phyloP scores from a whole-genome alignment of 371 early-diverging fungal genomes.

The Blakeslea trispora region DNA sequence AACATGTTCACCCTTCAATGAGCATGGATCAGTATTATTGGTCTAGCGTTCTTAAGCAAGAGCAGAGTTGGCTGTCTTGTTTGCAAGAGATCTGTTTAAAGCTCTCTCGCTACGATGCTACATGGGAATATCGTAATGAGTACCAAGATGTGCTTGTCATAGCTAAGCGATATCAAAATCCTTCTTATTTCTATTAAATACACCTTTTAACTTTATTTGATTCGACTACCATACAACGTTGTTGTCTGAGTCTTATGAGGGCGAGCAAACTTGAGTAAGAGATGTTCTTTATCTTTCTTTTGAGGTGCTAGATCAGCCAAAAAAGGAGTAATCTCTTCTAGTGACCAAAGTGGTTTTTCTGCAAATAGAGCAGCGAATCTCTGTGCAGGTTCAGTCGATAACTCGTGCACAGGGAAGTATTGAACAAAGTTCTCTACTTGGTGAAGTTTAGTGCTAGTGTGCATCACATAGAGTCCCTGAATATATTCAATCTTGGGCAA shows the following conservation, averaged over 20 bases:
- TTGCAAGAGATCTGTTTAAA: slow-evolving; percentile 28
- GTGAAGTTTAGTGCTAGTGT: slow-evolving; percentile 23
- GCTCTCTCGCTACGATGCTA: slow-evolving; percentile 35
- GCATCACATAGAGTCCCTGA: slow-evolving; percentile 28
- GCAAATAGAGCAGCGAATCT: slow-evolving; percentile 57
- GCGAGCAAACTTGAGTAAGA: slow-evolving; percentile 53
- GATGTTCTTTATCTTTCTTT: slow-evolving; percentile 48
- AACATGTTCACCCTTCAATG: neutral
- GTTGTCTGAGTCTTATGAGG: slow-evolving; percentile 26
- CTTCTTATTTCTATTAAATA: neutral
- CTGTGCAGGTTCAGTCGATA: slow-evolving; percentile 54
- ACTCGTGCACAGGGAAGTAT: slow-evolving; percentile 49
- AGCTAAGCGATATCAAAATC: slow-evolving; percentile 30
- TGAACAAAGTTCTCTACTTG: slow-evolving; percentile 36
- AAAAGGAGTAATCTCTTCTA: slow-evolving; percentile 54
- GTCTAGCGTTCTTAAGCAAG: neutral
- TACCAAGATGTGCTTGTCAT: slow-evolving; percentile 36
- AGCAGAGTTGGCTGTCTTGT: slow-evolving; percentile 24
- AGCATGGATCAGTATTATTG: slow-evolving; percentile 2
- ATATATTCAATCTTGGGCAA: slow-evolving; percentile 28
- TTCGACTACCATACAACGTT: slow-evolving; percentile 40
- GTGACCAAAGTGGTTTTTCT: slow-evolving; percentile 51
- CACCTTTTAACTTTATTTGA: slow-evolving; percentile 33
- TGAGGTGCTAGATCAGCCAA: slow-evolving; percentile 53
- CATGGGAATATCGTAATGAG: slow-evolving; percentile 47